Conservation (phyloP, 2,329 filamentous ascomycete species). For the Colletotrichum higginsianum region DNA sequence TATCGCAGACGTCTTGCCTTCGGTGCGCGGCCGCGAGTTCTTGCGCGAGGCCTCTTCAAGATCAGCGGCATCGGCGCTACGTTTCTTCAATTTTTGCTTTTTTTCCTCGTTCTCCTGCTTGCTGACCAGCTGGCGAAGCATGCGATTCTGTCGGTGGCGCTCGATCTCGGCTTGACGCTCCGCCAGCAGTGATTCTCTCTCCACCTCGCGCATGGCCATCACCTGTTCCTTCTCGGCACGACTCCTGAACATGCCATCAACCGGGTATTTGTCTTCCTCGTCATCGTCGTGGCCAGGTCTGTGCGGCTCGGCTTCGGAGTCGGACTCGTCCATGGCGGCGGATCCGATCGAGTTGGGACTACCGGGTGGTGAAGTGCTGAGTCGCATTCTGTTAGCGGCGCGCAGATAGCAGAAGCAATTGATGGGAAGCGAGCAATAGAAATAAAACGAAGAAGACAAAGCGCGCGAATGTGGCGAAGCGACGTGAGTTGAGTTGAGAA, state of each 20-base stretch:
- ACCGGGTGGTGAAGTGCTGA: slow-evolving; percentile 78
- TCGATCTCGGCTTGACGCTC: slow-evolving; percentile 89
- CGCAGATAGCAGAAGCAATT: neutral
- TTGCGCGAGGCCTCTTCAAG: slow-evolving; percentile 84
- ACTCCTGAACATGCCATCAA: slow-evolving; percentile 88
- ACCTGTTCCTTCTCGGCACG: slow-evolving; percentile 83
- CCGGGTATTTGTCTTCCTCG: slow-evolving; percentile 80
- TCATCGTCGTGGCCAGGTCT: slow-evolving; percentile 62
- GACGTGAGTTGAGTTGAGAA: neutral
- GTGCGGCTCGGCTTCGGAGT: slow-evolving; percentile 71
- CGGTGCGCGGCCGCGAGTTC: slow-evolving; percentile 79
- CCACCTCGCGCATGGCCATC: slow-evolving; percentile 88
- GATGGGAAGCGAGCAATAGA: neutral
- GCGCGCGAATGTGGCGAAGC: neutral
- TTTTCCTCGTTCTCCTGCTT: slow-evolving; percentile 76
- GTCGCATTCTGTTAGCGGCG: slow-evolving; percentile 22
- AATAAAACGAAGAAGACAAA: neutral
- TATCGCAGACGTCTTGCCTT: slow-evolving; percentile 79
- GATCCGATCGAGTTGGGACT: slow-evolving; percentile 84
- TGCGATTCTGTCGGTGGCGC: slow-evolving; percentile 83
- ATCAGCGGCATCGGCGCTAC: slow-evolving; percentile 85
- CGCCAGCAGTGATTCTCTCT: slow-evolving; percentile 91
- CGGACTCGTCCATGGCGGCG: slow-evolving; percentile 91
- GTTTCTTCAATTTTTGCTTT: slow-evolving; percentile 76
- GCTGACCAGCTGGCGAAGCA: slow-evolving; percentile 83